Base-by-base conservation (phyloP, 495 filamentous ascomycete species). In the Tuber calosporum region DNA sequence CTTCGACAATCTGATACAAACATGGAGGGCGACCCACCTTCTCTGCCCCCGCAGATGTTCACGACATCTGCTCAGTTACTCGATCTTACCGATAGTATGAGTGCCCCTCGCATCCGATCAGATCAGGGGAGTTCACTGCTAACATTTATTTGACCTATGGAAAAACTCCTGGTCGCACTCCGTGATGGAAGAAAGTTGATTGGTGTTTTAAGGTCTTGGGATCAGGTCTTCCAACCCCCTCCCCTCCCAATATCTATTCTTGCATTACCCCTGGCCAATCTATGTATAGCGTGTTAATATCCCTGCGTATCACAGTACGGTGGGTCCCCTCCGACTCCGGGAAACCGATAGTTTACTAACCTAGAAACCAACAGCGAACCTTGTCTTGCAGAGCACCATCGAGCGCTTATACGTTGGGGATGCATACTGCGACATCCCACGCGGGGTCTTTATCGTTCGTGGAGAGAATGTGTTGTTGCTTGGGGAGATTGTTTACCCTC, bases 51-150 rank as follows among this genome's bases (percentile, higher is more conserved):
- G 67, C 92, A 99, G 85, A 97, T 98, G 93, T 99, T 99, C 85
- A 97, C 96, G 22, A 99, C 95, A 4, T 94, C 95, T 66, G 93
- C 95, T 69, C 94, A 97, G 83, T 84, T 99, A 66, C 83, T 98
- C 48, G 95, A 99, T 83, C 86, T 99, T 79, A 97, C 95, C 75
- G 95, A 99, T 84, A 98, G 94, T 98, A 87, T 86, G 91, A 73
- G 72, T 30, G 11, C 30, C 37, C 19, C 41, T 71, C 42, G 8
- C 39, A 39, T 36, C 26, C 34, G 4, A 36, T 38, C 42, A 1
- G n/a, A 67, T 45, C 67, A 41, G 11, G 68, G 53, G 22, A 39
- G 40, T 62, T 53, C 68, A 40, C 41, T 43, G 48, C 58, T 69
- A 66, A 67, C 70, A 71, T 62, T 62, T 62, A 62, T 26, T 19